A percentile compares a stretch with the other conserved stretches of the same genome.
phyloP scores from a whole-genome alignment of 1,139 yeast species.

The Geotrichum klebahnii region DNA sequence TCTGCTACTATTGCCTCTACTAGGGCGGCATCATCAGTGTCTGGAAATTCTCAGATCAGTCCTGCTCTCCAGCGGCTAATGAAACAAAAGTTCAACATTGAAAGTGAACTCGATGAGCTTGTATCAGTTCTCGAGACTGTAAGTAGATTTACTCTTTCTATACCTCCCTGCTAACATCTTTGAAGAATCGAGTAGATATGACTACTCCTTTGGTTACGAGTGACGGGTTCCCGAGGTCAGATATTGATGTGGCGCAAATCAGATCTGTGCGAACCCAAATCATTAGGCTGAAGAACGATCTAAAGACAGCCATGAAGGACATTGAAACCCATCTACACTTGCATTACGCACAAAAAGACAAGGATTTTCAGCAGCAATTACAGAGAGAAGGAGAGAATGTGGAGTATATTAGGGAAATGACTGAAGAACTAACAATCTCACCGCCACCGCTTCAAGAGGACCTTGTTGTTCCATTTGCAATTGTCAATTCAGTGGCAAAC shows the following conservation, averaged over 20 bases:
- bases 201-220: constrained; percentile 55
- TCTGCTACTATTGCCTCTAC: constrained; percentile 7
- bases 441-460: constrained; percentile 22
- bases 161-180: neutral
- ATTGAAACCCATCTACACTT: constrained; percentile 46
- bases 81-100: constrained; percentile 23
- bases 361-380: constrained; percentile 18
- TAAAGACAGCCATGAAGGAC: constrained; percentile 47
- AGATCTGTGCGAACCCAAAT: constrained; percentile 63
- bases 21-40: neutral
- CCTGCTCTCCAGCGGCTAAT: constrained; percentile 12
- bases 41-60: neutral
- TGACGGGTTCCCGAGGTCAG: constrained; percentile 85
- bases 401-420: constrained; percentile 7
- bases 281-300: constrained; percentile 66
- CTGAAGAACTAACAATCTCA: constrained; percentile 2
- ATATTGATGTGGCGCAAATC: constrained; percentile 66
- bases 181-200: constrained; percentile 51
- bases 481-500: constrained; percentile 44
- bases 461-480: constrained; percentile 53
- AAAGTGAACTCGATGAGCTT: constrained; percentile 32
- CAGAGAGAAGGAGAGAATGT: constrained; percentile 4
- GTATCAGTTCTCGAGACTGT: constrained; percentile 32
- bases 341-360: constrained; percentile 11
- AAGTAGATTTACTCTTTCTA: constrained; percentile 18